Conservation (phyloP, 2,329 filamentous ascomycete species). For the Hypoxylon sp. region DNA sequence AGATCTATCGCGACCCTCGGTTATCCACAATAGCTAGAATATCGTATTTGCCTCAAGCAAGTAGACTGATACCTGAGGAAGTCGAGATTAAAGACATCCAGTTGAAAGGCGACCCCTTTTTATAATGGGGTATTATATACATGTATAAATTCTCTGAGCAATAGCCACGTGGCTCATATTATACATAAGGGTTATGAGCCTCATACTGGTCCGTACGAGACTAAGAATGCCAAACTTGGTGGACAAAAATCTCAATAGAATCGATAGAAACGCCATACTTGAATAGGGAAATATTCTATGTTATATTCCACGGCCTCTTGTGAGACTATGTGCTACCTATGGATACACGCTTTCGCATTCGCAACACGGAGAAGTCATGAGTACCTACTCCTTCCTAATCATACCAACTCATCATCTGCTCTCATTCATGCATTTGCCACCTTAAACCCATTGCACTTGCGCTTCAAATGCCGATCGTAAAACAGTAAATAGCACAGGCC, state of each 20-base stretch:
- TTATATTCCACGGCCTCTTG: slow-evolving; percentile 23
- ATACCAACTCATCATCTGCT: slow-evolving; percentile 36
- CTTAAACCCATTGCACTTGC: slow-evolving; percentile 19
- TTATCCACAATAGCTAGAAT: background rate
- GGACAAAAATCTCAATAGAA: too few species aligned
- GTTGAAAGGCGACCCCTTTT: background rate
- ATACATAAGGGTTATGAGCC: background rate
- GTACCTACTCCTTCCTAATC: too few species aligned
- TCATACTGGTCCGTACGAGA: background rate
- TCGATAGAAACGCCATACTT: background rate
- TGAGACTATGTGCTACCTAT: slow-evolving; percentile 28
- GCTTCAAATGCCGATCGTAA: slow-evolving; percentile 30
- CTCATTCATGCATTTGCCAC: slow-evolving; percentile 40
- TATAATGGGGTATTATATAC: background rate
- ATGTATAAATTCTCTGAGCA: background rate
- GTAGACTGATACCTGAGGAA: slow-evolving; percentile 1
- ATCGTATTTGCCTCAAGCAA: background rate
- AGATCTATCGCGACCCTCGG: background rate
- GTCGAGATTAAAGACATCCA: background rate
- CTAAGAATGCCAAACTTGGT: background rate
- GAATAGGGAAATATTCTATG: slow-evolving; percentile 4
- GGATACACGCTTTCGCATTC: slow-evolving; percentile 23
- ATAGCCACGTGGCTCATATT: background rate
- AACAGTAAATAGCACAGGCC: slow-evolving; percentile 23
- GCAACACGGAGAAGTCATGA: slow-evolving; percentile 24